Evolutionary conservation across 768 basidiomycete species (phyloP).

Genomic region (Amanita rubescens): DNA sequence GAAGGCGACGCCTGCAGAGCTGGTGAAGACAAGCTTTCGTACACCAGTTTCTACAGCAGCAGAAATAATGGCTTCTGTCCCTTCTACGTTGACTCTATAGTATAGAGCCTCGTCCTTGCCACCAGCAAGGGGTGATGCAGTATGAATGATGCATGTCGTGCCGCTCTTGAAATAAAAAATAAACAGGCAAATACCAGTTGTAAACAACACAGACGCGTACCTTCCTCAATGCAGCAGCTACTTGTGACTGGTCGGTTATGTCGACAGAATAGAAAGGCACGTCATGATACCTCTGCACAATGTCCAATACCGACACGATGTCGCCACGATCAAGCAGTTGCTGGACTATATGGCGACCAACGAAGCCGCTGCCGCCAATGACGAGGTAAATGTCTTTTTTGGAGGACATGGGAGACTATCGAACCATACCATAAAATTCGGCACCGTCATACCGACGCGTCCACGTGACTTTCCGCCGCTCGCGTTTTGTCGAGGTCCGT

Average conservation of each 20-base stretch:
- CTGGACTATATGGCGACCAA: slow-evolving; percentile 88
- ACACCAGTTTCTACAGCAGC: slow-evolving; percentile 70
- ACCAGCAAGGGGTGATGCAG: slow-evolving; percentile 75
- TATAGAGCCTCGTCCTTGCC: slow-evolving; percentile 63
- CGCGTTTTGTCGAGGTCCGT: slow-evolving; percentile 14
- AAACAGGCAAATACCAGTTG: slow-evolving; percentile 5
- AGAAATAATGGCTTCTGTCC: slow-evolving; percentile 78
- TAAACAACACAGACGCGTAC: slow-evolving; percentile 30
- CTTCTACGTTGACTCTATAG: slow-evolving; percentile 91
- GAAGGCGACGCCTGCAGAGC: slow-evolving; percentile 87
- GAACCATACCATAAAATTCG: slow-evolving; percentile 4
- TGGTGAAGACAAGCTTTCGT: slow-evolving; percentile 88
- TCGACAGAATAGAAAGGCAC: slow-evolving; percentile 87
- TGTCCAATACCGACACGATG: slow-evolving; percentile 80
- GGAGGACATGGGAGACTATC: slow-evolving; percentile 15
- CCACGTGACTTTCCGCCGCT: slow-evolving; percentile 29
- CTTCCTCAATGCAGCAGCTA: slow-evolving; percentile 67
- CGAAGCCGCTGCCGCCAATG: slow-evolving; percentile 90
- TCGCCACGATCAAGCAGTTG: slow-evolving; percentile 74
- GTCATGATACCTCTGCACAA: slow-evolving; percentile 86
- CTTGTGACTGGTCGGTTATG: slow-evolving; percentile 69
- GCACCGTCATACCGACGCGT: slow-evolving; percentile 20
- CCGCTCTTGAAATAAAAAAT: slow-evolving; percentile 43
- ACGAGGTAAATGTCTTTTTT: slow-evolving; percentile 74
- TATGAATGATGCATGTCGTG: slow-evolving; percentile 91